These are phyloP conservation scores for Xerophyta viscosa DNA, from an alignment of 106 monocot genomes.

Conservation along the genomic window DNA sequence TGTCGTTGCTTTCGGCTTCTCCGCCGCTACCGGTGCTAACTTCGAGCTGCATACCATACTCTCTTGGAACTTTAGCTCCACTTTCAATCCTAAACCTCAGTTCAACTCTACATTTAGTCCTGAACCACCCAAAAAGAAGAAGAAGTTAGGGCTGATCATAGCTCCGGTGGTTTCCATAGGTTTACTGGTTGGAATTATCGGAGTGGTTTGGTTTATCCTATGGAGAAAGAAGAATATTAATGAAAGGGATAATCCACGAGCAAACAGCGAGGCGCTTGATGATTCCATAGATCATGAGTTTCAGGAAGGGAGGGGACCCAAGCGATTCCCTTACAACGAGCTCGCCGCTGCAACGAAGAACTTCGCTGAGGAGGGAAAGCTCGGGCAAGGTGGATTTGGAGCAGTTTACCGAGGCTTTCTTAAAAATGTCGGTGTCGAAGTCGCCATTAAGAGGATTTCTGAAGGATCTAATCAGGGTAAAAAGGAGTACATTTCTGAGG, in stretches of 20 bases:
- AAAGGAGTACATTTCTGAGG: conserved; percentile 54
- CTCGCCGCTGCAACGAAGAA: conserved; percentile 36
- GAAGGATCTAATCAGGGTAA: conserved; percentile 44
- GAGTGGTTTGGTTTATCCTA: neutral
- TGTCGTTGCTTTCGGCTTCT: conserved; percentile 47
- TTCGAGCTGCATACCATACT: conserved; percentile 42
- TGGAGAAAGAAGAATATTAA: conserved; percentile 13
- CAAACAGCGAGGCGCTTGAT: conserved; percentile 1
- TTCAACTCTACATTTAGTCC: conserved; percentile 36
- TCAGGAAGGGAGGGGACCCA: conserved; percentile 30
- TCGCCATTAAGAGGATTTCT: conserved; percentile 50
- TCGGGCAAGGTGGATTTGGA: conserved; percentile 63
- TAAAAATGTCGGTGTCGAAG: conserved; percentile 11
- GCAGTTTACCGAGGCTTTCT: conserved; percentile 39
- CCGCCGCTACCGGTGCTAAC: conserved; percentile 35
- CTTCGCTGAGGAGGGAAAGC: conserved; percentile 39
- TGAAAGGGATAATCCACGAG: neutral
- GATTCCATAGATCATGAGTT: conserved; percentile 24
- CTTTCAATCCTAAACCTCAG: too few relatives aligned
- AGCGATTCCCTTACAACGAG: conserved; percentile 26
- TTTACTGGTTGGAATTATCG: neutral
- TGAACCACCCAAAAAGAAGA: conserved; percentile 1
- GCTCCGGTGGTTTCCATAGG: neutral
- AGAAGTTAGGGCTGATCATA: neutral
- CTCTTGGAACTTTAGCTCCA: too few relatives aligned